Evolutionary conservation across 192 early-diverging fungal genomes (phyloP), one percentile per base, ranked within the genome.

Genomic region (Coemansia guatemalensis): DNA sequence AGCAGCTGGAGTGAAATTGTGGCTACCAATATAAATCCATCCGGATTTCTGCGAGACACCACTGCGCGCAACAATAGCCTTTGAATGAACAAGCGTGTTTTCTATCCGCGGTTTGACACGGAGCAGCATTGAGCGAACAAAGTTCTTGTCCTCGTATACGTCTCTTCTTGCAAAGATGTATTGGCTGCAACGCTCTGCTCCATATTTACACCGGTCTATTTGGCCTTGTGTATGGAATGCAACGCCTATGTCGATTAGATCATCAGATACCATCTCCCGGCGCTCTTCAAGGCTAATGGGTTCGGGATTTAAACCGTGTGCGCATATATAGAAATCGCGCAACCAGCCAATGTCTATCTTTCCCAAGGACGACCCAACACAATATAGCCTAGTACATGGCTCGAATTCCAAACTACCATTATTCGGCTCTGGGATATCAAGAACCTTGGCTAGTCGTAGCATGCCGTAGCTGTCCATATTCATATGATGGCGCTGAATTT

Each of bases 11-110:
- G 69, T 69, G 53, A 62, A 78, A 29, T 78, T 78, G 24, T 78
- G 75, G 39, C 66, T 73, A 12, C 70, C 69, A 24, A 78, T 7
- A 18, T 73, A 78, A 23, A 78, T 23, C 69, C 75, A 78, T 8
- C 75, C 75, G 1, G 22, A 6, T 1, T 21, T 3, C 47, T 72
- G 75, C 0, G 30, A 23, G 11, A 21, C 56, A 25, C 70, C 67
- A 8, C 58, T 47, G 7, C 63, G 57, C 8, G 69, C 61, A 20
- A 73, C 59, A 20, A 73, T 62, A 3, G 51, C 57, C 52, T 78
- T 78, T n/a, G 69, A 58, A 32, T 78, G 75, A 23, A 72, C 66
- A 18, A 77, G 44, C 30, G 65, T 60, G 24, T 27, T 8, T 1
- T 20, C 32, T 9, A 56, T 27, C 5, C 24, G 21, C 1, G 69